Evolutionary conservation across 139 green algal genomes (phyloP).

Genomic region (Chlorella sorokiniana): DNA sequence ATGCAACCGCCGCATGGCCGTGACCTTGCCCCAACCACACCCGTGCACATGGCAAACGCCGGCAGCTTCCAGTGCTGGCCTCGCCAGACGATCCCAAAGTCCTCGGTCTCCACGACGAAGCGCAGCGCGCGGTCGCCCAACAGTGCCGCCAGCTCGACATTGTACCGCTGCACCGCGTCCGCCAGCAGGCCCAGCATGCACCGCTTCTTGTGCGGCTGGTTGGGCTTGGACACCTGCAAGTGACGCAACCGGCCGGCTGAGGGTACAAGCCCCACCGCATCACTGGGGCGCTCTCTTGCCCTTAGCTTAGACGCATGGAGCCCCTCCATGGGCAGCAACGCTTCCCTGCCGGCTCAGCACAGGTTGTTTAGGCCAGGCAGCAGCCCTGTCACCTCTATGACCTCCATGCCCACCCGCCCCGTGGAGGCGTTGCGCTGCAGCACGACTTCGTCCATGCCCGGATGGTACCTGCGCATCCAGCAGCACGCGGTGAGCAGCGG

Average conservation of each 20-base stretch:
- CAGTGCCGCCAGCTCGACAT: slow-evolving; percentile 9
- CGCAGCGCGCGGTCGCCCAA: slow-evolving; percentile 23
- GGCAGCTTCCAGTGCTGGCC: slow-evolving; percentile 34
- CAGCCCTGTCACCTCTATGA: slow-evolving; percentile 6
- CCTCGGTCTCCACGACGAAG: slow-evolving; percentile 45
- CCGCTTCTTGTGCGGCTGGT: slow-evolving; percentile 31
- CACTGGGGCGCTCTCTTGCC: too few relatives aligned
- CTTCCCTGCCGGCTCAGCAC: not conserved
- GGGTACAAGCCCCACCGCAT: not conserved
- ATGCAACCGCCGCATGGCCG: not conserved
- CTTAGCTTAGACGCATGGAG: too few relatives aligned
- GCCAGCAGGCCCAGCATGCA: slow-evolving; percentile 35
- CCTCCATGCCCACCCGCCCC: slow-evolving; percentile 5
- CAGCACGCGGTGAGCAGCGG: not conserved
- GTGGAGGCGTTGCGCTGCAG: not conserved
- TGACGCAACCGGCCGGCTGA: not conserved
- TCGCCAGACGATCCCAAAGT: slow-evolving; percentile 36
- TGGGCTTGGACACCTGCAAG: slow-evolving; percentile 22
- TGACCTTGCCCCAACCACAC: not conserved
- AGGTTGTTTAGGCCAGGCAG: not conserved
- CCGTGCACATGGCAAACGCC: slow-evolving; percentile 43
- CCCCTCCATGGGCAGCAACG: not conserved
- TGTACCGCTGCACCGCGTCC: slow-evolving; percentile 39
- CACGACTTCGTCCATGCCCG: slow-evolving; percentile 18
- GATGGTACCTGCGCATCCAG: slow-evolving; percentile 21